Evolutionary conservation across 192 early-diverging fungal genomes (phyloP), one percentile per base, ranked within the genome.

Genomic region (Coemansia sp.): DNA sequence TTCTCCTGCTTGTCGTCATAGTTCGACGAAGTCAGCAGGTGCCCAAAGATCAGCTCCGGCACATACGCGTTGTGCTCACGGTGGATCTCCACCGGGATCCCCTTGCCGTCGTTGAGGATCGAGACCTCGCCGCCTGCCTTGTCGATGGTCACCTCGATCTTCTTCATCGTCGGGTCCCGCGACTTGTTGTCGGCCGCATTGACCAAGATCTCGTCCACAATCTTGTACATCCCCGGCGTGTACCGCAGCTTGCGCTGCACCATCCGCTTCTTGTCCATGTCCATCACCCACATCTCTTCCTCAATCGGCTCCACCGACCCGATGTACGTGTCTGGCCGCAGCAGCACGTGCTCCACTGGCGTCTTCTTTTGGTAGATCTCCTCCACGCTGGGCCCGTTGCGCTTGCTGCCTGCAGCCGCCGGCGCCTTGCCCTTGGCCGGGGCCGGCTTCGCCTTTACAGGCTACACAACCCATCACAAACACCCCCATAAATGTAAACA

Each of bases 121-220:
- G 91, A 94, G 23, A 99, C 91, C 4, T 55, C 29, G 39, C 84
- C 89, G 23, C 77, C 76, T 38, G 86, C 84, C 21, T 70, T 76
- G 60, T 94, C 82, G 47, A 99, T 92, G n/a, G 77, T 82, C 16
- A 99, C 83, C 56, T 87, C 88, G 38, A 99, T 80, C 18, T 78
- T 80, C 45, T 84, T 80, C 94, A 96, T 96, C 35, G 72, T 40
- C 5, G 80, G 74, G 75, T 99, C 96, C 17, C 94, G 87, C 41
- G 84, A 83, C 82, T 91, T 89, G 76, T 93, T 92, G 56, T 97
- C 91, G 34, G 88, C 89, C 32, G 90, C 92, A 62, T 96, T 99
- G 16, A 99, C 94, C 10, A 99, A 75, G 50, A 99, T 96, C 65
- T 99, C 96, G 60, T 99, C 96, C 29, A 96, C 88, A 51, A 99